phyloP scores from a whole-genome alignment of 345 rosid species.

The Eucalyptus pauciflora region DNA sequence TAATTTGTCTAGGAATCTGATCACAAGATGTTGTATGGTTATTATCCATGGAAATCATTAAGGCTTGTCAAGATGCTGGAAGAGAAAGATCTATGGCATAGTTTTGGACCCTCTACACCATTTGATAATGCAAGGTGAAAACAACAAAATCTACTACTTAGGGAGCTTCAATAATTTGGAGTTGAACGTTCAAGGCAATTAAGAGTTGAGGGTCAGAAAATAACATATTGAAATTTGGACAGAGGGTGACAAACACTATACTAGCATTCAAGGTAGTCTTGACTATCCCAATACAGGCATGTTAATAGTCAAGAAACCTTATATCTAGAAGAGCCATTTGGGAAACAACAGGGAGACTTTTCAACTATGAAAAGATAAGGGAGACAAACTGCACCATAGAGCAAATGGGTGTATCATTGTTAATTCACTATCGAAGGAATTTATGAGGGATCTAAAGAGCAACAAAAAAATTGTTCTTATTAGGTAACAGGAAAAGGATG shows the following conservation, averaged over 20 bases:
- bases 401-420: neutral
- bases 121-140: neutral
- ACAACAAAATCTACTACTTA: neutral
- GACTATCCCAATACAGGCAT: neutral
- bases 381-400: neutral
- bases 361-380: neutral
- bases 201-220: neutral
- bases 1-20: neutral
- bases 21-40: neutral
- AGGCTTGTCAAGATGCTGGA: neutral
- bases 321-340: neutral
- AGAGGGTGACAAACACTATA: neutral
- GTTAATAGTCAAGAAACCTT: neutral
- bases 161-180: neutral
- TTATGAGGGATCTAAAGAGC: neutral
- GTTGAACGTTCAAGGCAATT: neutral
- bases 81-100: neutral
- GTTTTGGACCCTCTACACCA: neutral
- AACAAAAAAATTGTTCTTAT: neutral
- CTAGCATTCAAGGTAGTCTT: neutral
- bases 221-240: neutral
- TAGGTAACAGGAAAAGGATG: neutral
- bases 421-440: neutral
- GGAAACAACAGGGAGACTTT: neutral
- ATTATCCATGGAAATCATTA: neutral